Base-by-base conservation (phyloP, 2,329 filamentous ascomycete genomes). In the Monilinia vaccinii-corymbosi region DNA sequence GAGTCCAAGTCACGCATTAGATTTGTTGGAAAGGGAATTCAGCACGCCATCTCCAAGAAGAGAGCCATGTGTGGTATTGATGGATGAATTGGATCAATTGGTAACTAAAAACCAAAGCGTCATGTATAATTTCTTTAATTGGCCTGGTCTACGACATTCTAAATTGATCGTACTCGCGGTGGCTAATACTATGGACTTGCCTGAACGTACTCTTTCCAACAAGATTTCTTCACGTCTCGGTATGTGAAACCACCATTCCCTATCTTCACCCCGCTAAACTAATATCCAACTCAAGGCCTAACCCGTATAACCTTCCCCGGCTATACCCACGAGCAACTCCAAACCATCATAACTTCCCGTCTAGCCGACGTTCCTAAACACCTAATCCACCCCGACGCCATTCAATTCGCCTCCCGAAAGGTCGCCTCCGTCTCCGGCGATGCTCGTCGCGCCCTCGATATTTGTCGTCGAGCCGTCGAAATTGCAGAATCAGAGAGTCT, bases 71-170 rank as follows among this genome's bases (percentile, higher is more conserved):
- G 94, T 99, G 16, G 94, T 99, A 2, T 77, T 99, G 55, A 99
- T 99, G 94, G 94, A 99, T 70, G 94, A 99, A 75, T 81, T 99
- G 51, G 94, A 99, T 72, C 94, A 99, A 75, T 82, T 99, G 9
- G 95, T 99, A 6, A 99, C 94, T 14, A 94, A 93, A 71, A 97
- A 96, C 70, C 95, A 99, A 73, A 93, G 90, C n/a, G 94, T 99
- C 75, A 99, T 99, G 94, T 99, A 99, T 77, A 99, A 99, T 74
- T 99, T 99, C 74, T 99, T 99, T 81, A 99, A 99, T 71, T 99
- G 94, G 94, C 94, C 94, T 4, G 89, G 90, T 13, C 79, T 97
- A 58, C 84, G 89, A 53, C 92, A 99, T 74, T 96, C 91, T 58
- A 85, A 92, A 52, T 80, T 99, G 48, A 97, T 99, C 72, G 95